Conservation (phyloP, 768 basidiomycete species). For the Tephrocybe sp. region DNA sequence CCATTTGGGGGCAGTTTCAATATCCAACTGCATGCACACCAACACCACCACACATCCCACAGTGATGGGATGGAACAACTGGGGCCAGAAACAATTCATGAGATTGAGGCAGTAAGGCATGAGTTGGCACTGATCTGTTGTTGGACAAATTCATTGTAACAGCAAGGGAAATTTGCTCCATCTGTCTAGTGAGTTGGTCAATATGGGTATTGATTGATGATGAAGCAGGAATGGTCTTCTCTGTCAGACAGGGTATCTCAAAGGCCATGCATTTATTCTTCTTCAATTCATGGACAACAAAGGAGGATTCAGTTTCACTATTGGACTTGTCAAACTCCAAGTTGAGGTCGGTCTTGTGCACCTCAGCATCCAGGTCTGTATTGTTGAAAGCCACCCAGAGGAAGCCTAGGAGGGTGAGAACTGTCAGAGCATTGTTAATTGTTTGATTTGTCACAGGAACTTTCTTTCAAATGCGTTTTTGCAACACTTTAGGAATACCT, state of each 20-base stretch:
- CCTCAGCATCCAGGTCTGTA: background rate
- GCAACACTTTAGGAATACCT: background rate
- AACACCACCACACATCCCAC: constrained; percentile 12
- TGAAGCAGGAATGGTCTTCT: background rate
- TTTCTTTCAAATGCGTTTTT: background rate
- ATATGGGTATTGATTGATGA: background rate
- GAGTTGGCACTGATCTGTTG: too few species aligned
- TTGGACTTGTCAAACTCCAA: background rate
- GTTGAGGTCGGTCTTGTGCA: background rate
- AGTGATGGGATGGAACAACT: background rate
- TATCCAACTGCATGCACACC: constrained; percentile 6
- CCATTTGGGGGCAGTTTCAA: constrained; percentile 11
- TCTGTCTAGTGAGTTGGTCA: background rate
- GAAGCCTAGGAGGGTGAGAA: background rate
- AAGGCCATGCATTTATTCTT: too few species aligned
- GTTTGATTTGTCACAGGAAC: background rate
- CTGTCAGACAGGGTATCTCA: too few species aligned
- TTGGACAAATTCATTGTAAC: too few species aligned
- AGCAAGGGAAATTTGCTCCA: too few species aligned
- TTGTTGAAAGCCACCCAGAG: constrained; percentile 1
- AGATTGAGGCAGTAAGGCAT: background rate
- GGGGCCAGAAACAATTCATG: background rate
- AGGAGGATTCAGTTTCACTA: too few species aligned
- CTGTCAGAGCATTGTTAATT: background rate
- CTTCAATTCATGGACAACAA: too few species aligned